Evolutionary conservation across 192 early-diverging fungal genomes (phyloP).

Genomic region (Ambispora gerdemannii): DNA sequence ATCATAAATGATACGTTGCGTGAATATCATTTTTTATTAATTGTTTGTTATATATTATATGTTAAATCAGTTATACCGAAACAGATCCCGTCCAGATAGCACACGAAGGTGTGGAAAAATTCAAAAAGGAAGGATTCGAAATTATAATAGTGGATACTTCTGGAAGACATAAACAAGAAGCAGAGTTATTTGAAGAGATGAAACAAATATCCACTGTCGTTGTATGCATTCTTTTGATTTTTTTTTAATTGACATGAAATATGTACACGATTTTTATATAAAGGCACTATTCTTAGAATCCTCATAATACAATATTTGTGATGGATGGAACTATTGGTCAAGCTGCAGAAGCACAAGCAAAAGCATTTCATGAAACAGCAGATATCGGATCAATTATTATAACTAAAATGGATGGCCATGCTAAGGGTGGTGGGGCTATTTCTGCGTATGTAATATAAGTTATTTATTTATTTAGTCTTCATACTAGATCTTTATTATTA

Average conservation of each 20-base stretch:
- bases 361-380: constrained; percentile 88
- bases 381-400: constrained; percentile 95
- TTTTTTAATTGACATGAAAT: no score
- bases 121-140: constrained; percentile 90
- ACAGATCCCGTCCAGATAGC: constrained; percentile 91
- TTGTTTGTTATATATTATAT: neutral
- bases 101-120: constrained; percentile 87
- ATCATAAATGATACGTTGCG: no score
- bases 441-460: constrained; percentile 61
- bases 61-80: constrained; percentile 73
- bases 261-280: neutral
- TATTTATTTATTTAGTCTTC: neutral
- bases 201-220: constrained; percentile 85
- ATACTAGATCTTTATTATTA: neutral
- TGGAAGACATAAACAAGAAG: constrained; percentile 92
- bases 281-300: constrained; percentile 45
- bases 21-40: no score
- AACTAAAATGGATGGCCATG: constrained; percentile 98
- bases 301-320: constrained; percentile 91
- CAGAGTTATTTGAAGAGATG: constrained; percentile 95
- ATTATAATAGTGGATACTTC: constrained; percentile 99
- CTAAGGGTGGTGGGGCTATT: constrained; percentile 98
- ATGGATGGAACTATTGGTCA: constrained; percentile 99
- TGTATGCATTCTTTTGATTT: constrained; percentile 34
- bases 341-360: constrained; percentile 89